Base-by-base conservation (phyloP, 2,329 filamentous ascomycete species). In the Alternaria gaisen region DNA sequence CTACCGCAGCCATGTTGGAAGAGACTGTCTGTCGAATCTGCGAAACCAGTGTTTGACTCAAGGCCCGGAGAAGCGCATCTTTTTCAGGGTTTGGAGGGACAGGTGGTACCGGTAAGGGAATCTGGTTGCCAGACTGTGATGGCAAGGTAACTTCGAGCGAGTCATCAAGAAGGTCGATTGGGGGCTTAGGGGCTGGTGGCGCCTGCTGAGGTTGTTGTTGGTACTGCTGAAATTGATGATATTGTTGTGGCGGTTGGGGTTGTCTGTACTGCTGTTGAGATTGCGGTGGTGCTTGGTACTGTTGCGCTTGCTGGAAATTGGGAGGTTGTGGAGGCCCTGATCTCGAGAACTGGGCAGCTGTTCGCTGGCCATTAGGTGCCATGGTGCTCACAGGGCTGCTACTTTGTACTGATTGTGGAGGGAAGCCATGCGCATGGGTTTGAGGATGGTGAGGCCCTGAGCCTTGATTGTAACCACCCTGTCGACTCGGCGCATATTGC, bases 41-140 rank as follows among this genome's bases (percentile, higher is more conserved):
- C 40, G 86, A 82, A 56, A 88, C 84, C 3, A 98, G 83, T 0
- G 89, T 87, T 57, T 86, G 83, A 36, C 90, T 93, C 30, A 98
- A 86, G 44, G 93, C 91, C 54, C 86, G 86, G 3, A 97, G 85
- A 16, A 98, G 86, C 20, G 91, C 90, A 77, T 98, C 93, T 76
- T 97, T 97, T 79, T 98, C 93, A 0, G 95, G 95, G 72, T 99
- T 99, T 0, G 93, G 94, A 0, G 95, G 94, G 32, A 97, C 93
- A 0, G 94, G 94, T 0, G 95, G 94, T 1, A 93, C 88, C 6
- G 90, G 85, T 8, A 88, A 75, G 22, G 84, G 81, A 28, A 70
- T 51, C 80, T 85, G 26, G 78, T 84, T 26, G 79, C 83, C n/a
- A 8, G 66, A 69, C 61, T 80, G 80, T 7, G 82, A 82, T 11